Evolutionary conservation across 176 grass and related monocot genomes (phyloP), one percentile per base, ranked within the genome.

Genomic region (Bonia amplexicaulis): DNA sequence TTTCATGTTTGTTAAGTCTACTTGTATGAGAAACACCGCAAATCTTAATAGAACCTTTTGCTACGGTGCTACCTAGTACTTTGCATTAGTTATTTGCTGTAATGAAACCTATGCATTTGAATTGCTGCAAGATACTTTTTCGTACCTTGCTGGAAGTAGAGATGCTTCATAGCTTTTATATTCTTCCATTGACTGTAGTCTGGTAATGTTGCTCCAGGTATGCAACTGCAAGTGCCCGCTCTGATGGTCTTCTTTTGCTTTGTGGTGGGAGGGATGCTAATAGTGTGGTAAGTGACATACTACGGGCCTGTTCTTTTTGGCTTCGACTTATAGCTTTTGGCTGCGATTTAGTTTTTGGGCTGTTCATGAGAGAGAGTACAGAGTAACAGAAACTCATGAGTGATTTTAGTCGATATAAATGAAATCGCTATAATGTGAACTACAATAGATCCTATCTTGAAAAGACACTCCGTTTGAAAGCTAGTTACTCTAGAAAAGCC

Each of bases 241-340:
- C 96, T 80, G 96, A 98, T 91, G 96, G 93, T 71, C 89, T 98
- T 79, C 93, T 98, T 86, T 88, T 98, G 77, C 91, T 98, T 41
- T 95, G 96, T 72, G 96, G 96, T 85, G 96, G 96, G 72, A 95
- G 96, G 86, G 96, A 98, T 90, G 89, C 93, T 82, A 98, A 87
- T 82, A 98, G 90, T 84, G 96, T 98, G 87, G 96, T 98, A 87
- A 93, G 91, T 95, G 12, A 35, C 85, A 83, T 80, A 48, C n/a
- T 46, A 33, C 1, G 31, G 31, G 31, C 3, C 3, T 33, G 3
- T 33, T 33, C 31, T 33, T 33, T 33, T 33, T 3, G 3, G 31
- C 3, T 33, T 33, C 3, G 31, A 33, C 31, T 33, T 33, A 33
- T 33, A 33, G 3, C 31, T 33, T 33, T 33, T 33, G 31, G 31